Conservation (phyloP, 2,329 filamentous ascomycete genomes). For the Incumbomyces lentus region DNA sequence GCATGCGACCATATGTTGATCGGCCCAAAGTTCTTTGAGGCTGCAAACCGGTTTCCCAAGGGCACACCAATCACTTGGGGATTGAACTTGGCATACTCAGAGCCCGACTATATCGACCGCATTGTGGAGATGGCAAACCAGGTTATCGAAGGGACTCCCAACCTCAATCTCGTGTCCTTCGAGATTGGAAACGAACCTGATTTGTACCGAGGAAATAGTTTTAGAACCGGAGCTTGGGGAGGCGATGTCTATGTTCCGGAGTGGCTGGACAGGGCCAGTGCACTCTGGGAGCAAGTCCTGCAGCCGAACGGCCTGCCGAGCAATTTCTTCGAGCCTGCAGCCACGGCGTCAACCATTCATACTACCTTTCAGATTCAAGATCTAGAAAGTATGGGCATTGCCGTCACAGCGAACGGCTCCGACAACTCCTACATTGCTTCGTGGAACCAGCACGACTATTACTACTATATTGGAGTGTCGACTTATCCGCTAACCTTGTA, state of each 20-base stretch:
- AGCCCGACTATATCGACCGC: slow-evolving; percentile 33
- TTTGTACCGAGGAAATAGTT: slow-evolving; percentile 31
- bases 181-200: slow-evolving; percentile 26
- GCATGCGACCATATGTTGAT: slow-evolving; percentile 37
- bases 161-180: slow-evolving; percentile 23
- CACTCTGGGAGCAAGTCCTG: slow-evolving; percentile 37
- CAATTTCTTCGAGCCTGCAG: slow-evolving; percentile 40
- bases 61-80: slow-evolving; percentile 42
- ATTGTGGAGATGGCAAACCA: slow-evolving; percentile 32
- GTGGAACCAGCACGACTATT: slow-evolving; percentile 47
- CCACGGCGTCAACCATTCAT: slow-evolving; percentile 42
- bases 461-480: slow-evolving; percentile 42
- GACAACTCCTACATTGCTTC: slow-evolving; percentile 27
- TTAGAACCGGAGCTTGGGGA: slow-evolving; percentile 35
- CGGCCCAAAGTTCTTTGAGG: slow-evolving; percentile 39
- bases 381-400: slow-evolving; percentile 32
- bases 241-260: slow-evolving; percentile 36
- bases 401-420: slow-evolving; percentile 26
- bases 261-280: slow-evolving; percentile 36
- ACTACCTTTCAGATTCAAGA: slow-evolving; percentile 39
- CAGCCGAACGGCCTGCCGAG: slow-evolving; percentile 30
- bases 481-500: slow-evolving; percentile 34
- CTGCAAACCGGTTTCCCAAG: slow-evolving; percentile 39
- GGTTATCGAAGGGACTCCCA: slow-evolving; percentile 14
- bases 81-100: slow-evolving; percentile 40